Evolutionary conservation across 1,284 basidiomycete species (phyloP), one percentile per base, ranked within the genome.

Genomic region (Clitocybe nebularis): DNA sequence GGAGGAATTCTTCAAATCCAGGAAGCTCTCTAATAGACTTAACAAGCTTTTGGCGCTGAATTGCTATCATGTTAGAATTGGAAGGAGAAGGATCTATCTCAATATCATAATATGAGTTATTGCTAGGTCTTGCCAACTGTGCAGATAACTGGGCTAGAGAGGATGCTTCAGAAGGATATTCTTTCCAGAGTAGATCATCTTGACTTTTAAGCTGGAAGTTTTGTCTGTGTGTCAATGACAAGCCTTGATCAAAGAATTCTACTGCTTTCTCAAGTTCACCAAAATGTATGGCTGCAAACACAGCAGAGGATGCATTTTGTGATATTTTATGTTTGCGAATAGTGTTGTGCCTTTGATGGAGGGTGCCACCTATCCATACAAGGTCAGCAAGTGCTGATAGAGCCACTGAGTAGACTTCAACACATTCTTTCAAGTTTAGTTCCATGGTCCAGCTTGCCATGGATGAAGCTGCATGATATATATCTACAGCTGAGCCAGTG

Each of bases 1-100:
- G 36, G 26, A 55, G 36, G 36, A 55, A 55, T n/a, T 40, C 32
- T 22, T 51, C 49, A 40, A 51, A 51, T 1, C 28, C 46, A 5
- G 39, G 39, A 24, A 41, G 25, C 2, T 20, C 24, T 33, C 48
- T 41, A 17, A 55, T 45, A 20, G 34, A 32, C 16, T 46, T 34
- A 10, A 53, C 10, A 3, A 53, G 30, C 8, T 29, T 24, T 11
- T 39, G 34, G 16, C 53, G 36, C 41, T 23, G 3, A 21, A 14
- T 17, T 16, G 34, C 32, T 10, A 28, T 11, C 10, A 11, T 10
- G n/a, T 36, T 19, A 21, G 19, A 20, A 19, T 26, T 21, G n/a
- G n/a, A n/a, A 24, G 10, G 9, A 10, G 14, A n/a, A 8, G 21
- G 34, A 29, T 16, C 23, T n/a, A n/a, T n/a, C n/a, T n/a, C n/a